Conservation (phyloP, 2,329 filamentous ascomycete genomes). For the Raffaelea albimanens region DNA sequence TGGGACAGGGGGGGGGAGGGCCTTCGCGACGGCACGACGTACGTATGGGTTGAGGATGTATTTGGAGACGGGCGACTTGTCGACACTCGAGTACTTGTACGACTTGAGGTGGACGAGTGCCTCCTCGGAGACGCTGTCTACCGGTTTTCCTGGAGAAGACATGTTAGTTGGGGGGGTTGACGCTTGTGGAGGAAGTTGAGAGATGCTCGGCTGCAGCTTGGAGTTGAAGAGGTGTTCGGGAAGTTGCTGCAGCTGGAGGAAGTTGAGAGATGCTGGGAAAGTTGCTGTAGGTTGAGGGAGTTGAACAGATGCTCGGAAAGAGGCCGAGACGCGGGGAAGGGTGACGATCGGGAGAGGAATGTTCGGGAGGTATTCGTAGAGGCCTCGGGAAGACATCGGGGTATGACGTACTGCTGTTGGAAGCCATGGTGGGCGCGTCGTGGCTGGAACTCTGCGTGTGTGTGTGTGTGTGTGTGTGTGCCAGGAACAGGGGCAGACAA, state of each 20-base stretch:
- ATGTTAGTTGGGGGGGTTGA: too few species aligned
- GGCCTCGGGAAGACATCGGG: background rate
- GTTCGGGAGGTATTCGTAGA: slow-evolving; percentile 1
- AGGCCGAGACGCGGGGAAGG: too few species aligned
- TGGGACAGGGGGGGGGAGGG: background rate
- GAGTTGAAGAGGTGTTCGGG: too few species aligned
- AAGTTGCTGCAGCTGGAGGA: too few species aligned
- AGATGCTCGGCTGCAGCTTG: too few species aligned
- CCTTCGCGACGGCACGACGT: slow-evolving; percentile 28
- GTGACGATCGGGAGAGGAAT: background rate
- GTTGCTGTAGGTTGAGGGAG: too few species aligned
- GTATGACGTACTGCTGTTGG: slow-evolving; percentile 24
- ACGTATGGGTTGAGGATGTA: slow-evolving; percentile 95
- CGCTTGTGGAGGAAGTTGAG: too few species aligned
- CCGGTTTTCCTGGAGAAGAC: slow-evolving; percentile 45
- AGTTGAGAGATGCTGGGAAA: background rate
- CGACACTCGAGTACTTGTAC: slow-evolving; percentile 96
- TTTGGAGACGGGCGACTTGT: slow-evolving; percentile 87
- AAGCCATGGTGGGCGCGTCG: slow-evolving; percentile 21
- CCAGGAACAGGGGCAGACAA: too few species aligned
- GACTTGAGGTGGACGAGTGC: slow-evolving; percentile 82
- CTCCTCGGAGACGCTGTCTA: slow-evolving; percentile 78
- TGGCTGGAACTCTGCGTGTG: background rate
- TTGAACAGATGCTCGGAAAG: too few species aligned
- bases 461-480: too few species aligned